These are phyloP conservation scores for Eragrostis nindensis DNA, from an alignment of 176 grass and related monocot genomes.

Conservation along the genomic window DNA sequence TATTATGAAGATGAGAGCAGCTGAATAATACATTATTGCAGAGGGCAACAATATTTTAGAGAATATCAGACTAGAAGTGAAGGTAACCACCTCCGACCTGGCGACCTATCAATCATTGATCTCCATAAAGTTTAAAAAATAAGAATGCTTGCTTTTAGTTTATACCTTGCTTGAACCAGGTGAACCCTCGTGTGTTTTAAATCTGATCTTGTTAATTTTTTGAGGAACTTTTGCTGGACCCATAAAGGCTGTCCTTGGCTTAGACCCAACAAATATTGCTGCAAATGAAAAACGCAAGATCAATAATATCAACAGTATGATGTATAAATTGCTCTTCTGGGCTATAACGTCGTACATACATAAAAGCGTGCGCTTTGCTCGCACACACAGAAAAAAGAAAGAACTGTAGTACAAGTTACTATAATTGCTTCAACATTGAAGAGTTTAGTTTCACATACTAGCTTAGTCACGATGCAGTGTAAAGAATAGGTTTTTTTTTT, in stretches of 20 bases:
- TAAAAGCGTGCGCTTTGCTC: too few species aligned
- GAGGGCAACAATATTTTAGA: not conserved
- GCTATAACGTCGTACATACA: too few species aligned
- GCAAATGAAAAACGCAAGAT: constrained; percentile 21
- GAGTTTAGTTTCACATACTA: not conserved
- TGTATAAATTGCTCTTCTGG: too few species aligned
- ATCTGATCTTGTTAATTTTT: constrained; percentile 35
- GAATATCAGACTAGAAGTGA: constrained; percentile 9
- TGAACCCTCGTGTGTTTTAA: constrained; percentile 38
- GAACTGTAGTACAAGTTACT: not conserved
- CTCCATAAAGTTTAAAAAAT: not conserved
- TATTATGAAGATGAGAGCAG: not conserved
- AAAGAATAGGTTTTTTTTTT: not conserved
- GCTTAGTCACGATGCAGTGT: not conserved
- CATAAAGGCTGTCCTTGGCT: constrained; percentile 17
- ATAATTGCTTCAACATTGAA: not conserved
- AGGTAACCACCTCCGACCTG: not conserved
- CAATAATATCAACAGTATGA: not conserved
- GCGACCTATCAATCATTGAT: constrained; percentile 22
- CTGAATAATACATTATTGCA: constrained; percentile 6
- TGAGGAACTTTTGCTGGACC: constrained; percentile 45
- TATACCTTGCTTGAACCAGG: constrained; percentile 42
- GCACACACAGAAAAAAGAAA: too few species aligned
- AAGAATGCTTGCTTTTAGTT: constrained; percentile 39
- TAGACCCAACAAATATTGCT: constrained; percentile 26